Percentiles rank a stretch among this genome's conserved stretches.
phyloP scores from a whole-genome alignment of 306 rosid species.

The Begonia fuchsioides region DNA sequence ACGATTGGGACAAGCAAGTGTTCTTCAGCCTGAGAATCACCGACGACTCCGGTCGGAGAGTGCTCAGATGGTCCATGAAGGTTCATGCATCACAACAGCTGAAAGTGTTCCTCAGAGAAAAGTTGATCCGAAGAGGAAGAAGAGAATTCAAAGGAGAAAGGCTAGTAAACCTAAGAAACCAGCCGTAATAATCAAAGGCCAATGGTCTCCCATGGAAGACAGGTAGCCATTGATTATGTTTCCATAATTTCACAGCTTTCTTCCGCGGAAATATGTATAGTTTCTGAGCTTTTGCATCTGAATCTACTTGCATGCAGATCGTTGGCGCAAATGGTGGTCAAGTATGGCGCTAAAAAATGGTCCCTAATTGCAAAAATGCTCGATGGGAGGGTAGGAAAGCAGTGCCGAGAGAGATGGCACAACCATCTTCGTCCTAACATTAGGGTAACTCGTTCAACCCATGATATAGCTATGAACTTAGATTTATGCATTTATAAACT shows the following conservation, averaged over 20 bases:
- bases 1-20: not conserved
- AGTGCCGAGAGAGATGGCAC: conserved; percentile 78
- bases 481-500: not conserved
- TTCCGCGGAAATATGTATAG: too few relatives aligned
- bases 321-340: conserved; percentile 29
- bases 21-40: conserved; percentile 2
- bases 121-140: conserved; percentile 5
- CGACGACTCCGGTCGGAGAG: too few relatives aligned
- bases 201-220: conserved; percentile 57
- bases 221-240: too few relatives aligned
- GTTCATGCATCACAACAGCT: conserved; percentile 3
- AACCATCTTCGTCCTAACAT: conserved; percentile 66
- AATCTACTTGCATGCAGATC: conserved; percentile 19
- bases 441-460: conserved; percentile 25
- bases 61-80: not conserved
- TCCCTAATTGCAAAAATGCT: conserved; percentile 34
- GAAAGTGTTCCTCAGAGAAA: not conserved
- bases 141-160: conserved; percentile 2
- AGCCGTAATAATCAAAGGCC: conserved; percentile 35
- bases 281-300: not conserved
- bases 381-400: conserved; percentile 46
- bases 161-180: conserved; percentile 7
- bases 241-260: not conserved
- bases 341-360: conserved; percentile 51
- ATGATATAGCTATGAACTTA: not conserved